Evolutionary conservation across 1,139 yeast species (phyloP).

Genomic region (Geotrichum fermentans): DNA sequence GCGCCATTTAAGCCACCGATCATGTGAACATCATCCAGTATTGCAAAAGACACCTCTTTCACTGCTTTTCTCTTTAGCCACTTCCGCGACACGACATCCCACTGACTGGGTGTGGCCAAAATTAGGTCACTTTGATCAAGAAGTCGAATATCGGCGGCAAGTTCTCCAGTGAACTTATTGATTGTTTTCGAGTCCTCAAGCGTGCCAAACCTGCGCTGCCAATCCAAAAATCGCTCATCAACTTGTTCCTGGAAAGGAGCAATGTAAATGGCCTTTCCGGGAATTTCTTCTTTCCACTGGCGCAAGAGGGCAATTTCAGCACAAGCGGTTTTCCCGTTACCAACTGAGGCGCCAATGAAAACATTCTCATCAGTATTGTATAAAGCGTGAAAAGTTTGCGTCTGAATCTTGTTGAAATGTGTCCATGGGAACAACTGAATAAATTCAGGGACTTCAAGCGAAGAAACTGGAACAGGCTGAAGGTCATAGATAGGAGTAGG

Average conservation of each 20-base stretch:
- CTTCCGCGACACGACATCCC: slow-evolving; percentile 65
- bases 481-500: slow-evolving; percentile 53
- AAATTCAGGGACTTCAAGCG: slow-evolving; percentile 48
- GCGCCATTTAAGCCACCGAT: slow-evolving; percentile 57
- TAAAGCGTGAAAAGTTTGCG: slow-evolving; percentile 60
- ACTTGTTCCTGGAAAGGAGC: slow-evolving; percentile 56
- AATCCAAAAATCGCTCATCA: slow-evolving; percentile 44
- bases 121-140: slow-evolving; percentile 59
- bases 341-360: slow-evolving; percentile 68
- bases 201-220: slow-evolving; percentile 49
- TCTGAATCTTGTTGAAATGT: slow-evolving; percentile 64
- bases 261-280: slow-evolving; percentile 51
- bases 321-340: slow-evolving; percentile 67
- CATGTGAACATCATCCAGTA: slow-evolving; percentile 73
- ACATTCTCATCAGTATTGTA: slow-evolving; percentile 56
- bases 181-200: slow-evolving; percentile 40
- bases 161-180: slow-evolving; percentile 59
- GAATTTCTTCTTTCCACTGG: slow-evolving; percentile 46
- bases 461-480: slow-evolving; percentile 47
- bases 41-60: slow-evolving; percentile 60
- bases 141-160: slow-evolving; percentile 49
- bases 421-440: slow-evolving; percentile 40
- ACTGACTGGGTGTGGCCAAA: slow-evolving; percentile 75
- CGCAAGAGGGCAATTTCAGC: slow-evolving; percentile 70
- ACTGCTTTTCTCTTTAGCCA: slow-evolving; percentile 66